Base-by-base conservation (phyloP, 2,329 filamentous ascomycete genomes). In the Aurifilum marmelostoma region DNA sequence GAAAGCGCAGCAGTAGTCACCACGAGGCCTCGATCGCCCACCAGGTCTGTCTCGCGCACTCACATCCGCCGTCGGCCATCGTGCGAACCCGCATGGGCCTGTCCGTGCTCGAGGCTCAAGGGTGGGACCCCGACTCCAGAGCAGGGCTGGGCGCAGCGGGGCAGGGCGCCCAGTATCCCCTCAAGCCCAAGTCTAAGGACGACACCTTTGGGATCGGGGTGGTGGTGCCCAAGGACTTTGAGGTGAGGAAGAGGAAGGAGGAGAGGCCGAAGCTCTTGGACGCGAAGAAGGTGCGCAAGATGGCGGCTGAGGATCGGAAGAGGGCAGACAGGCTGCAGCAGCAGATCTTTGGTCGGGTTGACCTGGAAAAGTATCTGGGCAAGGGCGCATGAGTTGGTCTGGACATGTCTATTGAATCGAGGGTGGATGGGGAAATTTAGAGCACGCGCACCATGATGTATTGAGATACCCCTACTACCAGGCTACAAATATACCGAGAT, bases 121-220 rank as follows among this genome's bases (percentile, higher is more conserved):
- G 92, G 37, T 94, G 91, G 88, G 89, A 94, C 73, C 90, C 91
- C 0, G 92, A 94, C 78, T 83, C 88, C 37, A 83, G 93, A 2
- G 79, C 81, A 21, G 94, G 94, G 0, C 83, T 97, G 0, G 94
- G 94, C 0, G 86, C 86, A 12, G 80, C 82, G 2, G 89, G 91
- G 0, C 87, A 91, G 73, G 94, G 94, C 3, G 90, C 93, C 70
- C 84, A 90, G 54, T 90, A 89, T 72, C 94, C 94, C 0, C 83
- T 97, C 71, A 93, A 93, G 76, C 82, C 87, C 0, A 86, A 84
- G 69, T 82, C 86, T 67, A 97, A 97, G 79, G 86, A 89, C 58
- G 88, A 95, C 76, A 93, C 87, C 3, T 81, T 91, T 9, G 95
- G 94, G 0, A 79, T 97, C 34, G 93, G 94, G 0, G 83, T 85